Conservation (phyloP, 129 eudicot species). For the Helianthus tuberosus region DNA sequence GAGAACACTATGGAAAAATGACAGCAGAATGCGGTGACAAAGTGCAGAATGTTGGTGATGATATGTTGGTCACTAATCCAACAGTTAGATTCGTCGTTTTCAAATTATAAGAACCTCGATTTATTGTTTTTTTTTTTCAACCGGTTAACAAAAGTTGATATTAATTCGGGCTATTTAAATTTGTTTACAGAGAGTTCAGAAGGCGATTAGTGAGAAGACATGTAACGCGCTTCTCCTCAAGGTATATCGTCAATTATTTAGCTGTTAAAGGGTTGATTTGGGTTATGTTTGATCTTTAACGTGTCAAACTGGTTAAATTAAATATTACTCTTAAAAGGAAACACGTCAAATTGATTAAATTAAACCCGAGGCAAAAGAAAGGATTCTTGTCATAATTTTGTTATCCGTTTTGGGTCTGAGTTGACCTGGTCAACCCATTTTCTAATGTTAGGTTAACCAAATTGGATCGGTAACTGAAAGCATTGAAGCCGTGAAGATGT, state of each 20-base stretch:
- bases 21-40: slow-evolving; percentile 75
- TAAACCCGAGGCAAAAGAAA: background rate
- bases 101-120: background rate
- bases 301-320: background rate
- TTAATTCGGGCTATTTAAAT: slow-evolving; percentile 9
- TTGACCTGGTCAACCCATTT: background rate
- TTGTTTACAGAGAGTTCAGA: slow-evolving; percentile 77
- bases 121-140: background rate
- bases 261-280: background rate
- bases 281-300: background rate
- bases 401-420: background rate
- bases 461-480: slow-evolving; percentile 98
- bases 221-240: slow-evolving; percentile 98
- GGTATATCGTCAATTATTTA: slow-evolving; percentile 39
- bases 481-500: slow-evolving; percentile 97
- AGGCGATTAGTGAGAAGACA: slow-evolving; percentile 81
- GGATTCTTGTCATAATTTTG: background rate
- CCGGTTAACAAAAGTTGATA: slow-evolving; percentile 7
- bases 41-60: slow-evolving; percentile 99
- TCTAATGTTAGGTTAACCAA: slow-evolving; percentile 75
- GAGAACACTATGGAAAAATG: slow-evolving; percentile 83
- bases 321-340: background rate
- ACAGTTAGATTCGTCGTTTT: slow-evolving; percentile 50
- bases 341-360: background rate
- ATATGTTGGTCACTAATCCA: slow-evolving; percentile 96